Evolutionary conservation across 345 rosid genomes (phyloP).

Genomic region (Cochlearia excelsa): DNA sequence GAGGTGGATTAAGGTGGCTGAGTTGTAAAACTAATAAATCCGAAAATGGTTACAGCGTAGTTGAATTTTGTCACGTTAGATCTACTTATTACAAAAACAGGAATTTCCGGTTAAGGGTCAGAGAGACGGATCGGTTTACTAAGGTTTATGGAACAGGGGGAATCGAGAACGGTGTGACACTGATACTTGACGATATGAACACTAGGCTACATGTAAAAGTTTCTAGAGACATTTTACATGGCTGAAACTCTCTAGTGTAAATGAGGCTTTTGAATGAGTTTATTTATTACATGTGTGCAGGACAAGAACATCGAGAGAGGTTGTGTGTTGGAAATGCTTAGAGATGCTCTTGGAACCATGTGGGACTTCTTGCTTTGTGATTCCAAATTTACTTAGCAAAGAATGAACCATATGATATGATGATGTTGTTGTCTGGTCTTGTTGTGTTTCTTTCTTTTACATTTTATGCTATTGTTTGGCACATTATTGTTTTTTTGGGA

Average conservation of each 20-base stretch:
- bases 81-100: no score
- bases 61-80: no score
- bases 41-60: no score
- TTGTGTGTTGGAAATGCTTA: conserved; percentile 22
- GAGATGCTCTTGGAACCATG: conserved; percentile 21
- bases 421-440: background rate
- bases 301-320: conserved; percentile 22
- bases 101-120: no score
- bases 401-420: background rate
- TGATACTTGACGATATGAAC: no score
- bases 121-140: no score
- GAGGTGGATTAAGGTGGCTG: no score
- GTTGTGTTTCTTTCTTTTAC: background rate
- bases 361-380: conserved; percentile 31
- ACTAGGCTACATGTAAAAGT: no score
- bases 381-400: background rate
- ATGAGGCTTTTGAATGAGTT: conserved; percentile 4
- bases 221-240: no score
- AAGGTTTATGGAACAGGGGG: no score
- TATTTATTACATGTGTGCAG: conserved; percentile 11
- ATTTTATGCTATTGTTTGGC: background rate
- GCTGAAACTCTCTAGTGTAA: background rate
- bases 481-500: background rate
- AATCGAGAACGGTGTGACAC: no score
- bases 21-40: no score